A percentile compares a stretch with the other conserved stretches of the same genome.
Evolutionary conservation across 1,284 basidiomycete genomes (phyloP).

Genomic region (Leccinum solheimii): DNA sequence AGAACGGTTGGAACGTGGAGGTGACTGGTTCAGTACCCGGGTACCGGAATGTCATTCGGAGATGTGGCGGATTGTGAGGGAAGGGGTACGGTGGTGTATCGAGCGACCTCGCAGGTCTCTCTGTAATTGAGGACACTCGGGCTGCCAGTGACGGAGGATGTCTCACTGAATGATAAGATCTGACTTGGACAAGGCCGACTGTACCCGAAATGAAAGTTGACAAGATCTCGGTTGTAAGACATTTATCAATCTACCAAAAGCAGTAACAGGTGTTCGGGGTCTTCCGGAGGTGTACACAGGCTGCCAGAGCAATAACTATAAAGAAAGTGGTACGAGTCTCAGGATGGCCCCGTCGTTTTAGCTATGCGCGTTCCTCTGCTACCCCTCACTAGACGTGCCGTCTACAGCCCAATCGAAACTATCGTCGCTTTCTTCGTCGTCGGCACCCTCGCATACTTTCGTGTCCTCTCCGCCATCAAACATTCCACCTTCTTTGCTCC

Average conservation of each 20-base stretch:
- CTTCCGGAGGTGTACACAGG: background rate
- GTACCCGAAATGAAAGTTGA: background rate
- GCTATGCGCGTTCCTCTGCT: slow-evolving; percentile 57
- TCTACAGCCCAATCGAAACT: slow-evolving; percentile 75
- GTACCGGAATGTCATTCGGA: background rate
- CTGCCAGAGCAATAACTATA: background rate
- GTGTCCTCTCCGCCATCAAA: slow-evolving; percentile 84
- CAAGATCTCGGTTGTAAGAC: background rate
- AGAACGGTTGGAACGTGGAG: background rate
- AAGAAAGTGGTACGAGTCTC: slow-evolving; percentile 26
- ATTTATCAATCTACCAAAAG: background rate
- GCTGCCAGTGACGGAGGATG: background rate
- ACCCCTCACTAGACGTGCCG: slow-evolving; percentile 64
- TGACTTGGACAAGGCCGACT: background rate
- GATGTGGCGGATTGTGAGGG: background rate
- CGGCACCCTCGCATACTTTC: slow-evolving; percentile 90
- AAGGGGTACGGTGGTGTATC: background rate
- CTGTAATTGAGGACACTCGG: background rate
- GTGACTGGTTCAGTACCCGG: background rate
- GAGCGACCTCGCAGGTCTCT: background rate
- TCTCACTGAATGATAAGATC: slow-evolving; percentile 3
- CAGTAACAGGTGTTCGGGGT: slow-evolving; percentile 25
- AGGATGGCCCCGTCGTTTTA: background rate
- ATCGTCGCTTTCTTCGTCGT: slow-evolving; percentile 87
- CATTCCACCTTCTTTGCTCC: slow-evolving; percentile 69